Conservation (phyloP, 345 rosid genomes). For the Citrus sp. region DNA sequence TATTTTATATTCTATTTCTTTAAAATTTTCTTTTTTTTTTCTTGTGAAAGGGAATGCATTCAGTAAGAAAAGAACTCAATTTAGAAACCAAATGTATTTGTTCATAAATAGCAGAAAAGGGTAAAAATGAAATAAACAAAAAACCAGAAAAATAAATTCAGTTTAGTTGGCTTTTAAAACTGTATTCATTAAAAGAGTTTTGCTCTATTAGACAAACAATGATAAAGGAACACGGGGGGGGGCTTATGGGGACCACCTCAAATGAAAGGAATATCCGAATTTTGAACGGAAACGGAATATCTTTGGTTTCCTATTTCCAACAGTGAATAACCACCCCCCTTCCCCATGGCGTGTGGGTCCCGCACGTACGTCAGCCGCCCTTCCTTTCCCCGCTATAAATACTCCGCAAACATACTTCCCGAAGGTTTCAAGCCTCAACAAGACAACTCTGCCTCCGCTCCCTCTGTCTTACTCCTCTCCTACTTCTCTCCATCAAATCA, state of each 20-base stretch:
- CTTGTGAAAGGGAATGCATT: no score
- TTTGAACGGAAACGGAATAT: not conserved
- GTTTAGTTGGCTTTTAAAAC: not conserved
- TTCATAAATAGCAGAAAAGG: no score
- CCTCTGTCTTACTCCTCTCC: no score
- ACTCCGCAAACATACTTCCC: not conserved
- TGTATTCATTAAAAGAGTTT: no score
- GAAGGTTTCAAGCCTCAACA: conserved; percentile 8
- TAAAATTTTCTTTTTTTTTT: no score
- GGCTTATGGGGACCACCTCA: not conserved
- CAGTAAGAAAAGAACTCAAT: no score
- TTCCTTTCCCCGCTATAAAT: not conserved
- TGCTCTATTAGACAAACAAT: not conserved
- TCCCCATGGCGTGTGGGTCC: not conserved
- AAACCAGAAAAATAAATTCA: not conserved
- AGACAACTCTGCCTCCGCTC: not conserved
- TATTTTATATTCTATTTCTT: no score
- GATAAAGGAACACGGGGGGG: no score
- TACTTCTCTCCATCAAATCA: no score
- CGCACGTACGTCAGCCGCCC: not conserved
- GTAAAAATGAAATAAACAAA: no score
- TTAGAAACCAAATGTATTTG: no score
- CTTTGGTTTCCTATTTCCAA: not conserved
- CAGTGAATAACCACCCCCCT: not conserved
- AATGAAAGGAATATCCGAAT: not conserved